These are phyloP conservation scores for Lipomyces orientalis DNA, from an alignment of 805 yeast genomes.

Conservation along the genomic window DNA sequence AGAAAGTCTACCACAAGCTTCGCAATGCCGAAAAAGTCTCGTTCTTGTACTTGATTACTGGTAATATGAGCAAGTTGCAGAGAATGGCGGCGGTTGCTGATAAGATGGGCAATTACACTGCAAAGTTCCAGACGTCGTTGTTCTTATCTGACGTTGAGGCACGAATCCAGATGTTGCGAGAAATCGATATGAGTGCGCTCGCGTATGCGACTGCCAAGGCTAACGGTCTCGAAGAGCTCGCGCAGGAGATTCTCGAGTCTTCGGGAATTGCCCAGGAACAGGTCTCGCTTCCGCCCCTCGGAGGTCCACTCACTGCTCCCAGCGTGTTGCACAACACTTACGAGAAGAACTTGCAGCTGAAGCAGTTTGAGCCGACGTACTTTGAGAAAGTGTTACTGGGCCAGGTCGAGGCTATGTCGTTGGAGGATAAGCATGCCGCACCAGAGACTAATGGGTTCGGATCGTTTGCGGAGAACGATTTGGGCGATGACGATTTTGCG, in stretches of 20 bases:
- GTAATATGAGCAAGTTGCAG: conserved; percentile 72
- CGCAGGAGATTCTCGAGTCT: conserved; percentile 70
- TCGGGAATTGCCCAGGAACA: conserved; percentile 70
- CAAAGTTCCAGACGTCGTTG: conserved; percentile 81
- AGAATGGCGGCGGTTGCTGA: conserved; percentile 92
- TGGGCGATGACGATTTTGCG: conserved; percentile 37
- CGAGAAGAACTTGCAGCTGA: conserved; percentile 78
- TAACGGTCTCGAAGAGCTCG: conserved; percentile 77
- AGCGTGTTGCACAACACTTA: conserved; percentile 56
- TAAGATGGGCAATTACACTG: conserved; percentile 77
- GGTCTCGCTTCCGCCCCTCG: conserved; percentile 62
- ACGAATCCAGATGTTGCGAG: conserved; percentile 73
- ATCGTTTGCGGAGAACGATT: conserved; percentile 40
- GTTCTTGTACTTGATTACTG: conserved; percentile 83
- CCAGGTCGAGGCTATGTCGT: conserved; percentile 66
- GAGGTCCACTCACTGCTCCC: conserved; percentile 52
- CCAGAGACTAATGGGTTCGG: conserved; percentile 39
- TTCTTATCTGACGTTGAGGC: conserved; percentile 76
- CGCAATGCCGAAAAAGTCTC: conserved; percentile 87
- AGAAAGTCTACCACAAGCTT: conserved; percentile 85
- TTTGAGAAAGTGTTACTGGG: conserved; percentile 86
- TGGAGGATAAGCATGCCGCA: conserved; percentile 51
- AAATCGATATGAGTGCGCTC: conserved; percentile 81
- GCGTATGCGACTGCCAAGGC: conserved; percentile 93
- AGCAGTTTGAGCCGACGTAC: conserved; percentile 71